Evolutionary conservation across 2,329 filamentous ascomycete genomes (phyloP).

Genomic region (Colletotrichum sp.): DNA sequence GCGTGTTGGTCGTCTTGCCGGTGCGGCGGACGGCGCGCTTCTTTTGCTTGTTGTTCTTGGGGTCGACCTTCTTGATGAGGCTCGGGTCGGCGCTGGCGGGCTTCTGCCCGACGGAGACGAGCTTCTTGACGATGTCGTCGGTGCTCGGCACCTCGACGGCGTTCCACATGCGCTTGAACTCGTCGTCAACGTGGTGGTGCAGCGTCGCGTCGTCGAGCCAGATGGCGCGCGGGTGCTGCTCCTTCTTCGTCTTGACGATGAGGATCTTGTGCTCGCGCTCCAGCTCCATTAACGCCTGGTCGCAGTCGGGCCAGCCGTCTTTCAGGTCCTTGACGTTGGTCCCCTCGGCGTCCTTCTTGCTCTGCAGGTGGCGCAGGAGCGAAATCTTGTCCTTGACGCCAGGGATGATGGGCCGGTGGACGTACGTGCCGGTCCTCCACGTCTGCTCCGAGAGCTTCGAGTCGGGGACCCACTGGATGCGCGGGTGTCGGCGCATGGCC

Average conservation of each 20-base stretch:
- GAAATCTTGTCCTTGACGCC: constrained; percentile 80
- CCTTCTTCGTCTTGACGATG: constrained; percentile 90
- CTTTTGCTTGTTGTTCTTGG: constrained; percentile 75
- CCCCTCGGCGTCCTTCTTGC: constrained; percentile 79
- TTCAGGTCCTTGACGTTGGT: constrained; percentile 89
- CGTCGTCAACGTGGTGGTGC: constrained; percentile 75
- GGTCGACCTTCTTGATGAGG: constrained; percentile 55
- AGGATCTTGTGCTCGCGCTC: constrained; percentile 82
- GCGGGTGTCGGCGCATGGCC: constrained; percentile 70
- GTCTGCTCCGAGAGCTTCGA: constrained; percentile 68
- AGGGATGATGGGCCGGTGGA: constrained; percentile 80
- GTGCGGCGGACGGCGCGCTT: constrained; percentile 69
- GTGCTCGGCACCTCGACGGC: constrained; percentile 77
- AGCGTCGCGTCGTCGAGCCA: constrained; percentile 88
- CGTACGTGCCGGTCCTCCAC: constrained; percentile 75
- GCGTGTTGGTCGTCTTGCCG: constrained; percentile 85
- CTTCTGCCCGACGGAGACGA: constrained; percentile 80
- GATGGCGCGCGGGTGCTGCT: constrained; percentile 82
- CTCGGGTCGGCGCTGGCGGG: constrained; percentile 82
- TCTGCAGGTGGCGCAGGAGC: constrained; percentile 81
- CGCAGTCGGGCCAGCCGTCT: constrained; percentile 91
- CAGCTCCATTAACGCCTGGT: constrained; percentile 77
- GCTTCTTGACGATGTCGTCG: constrained; percentile 78
- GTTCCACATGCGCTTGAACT: constrained; percentile 86
- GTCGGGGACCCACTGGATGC: constrained; percentile 63